Evolutionary conservation across 768 basidiomycete species (phyloP).

Genomic region (Cubamyces lactineus): DNA sequence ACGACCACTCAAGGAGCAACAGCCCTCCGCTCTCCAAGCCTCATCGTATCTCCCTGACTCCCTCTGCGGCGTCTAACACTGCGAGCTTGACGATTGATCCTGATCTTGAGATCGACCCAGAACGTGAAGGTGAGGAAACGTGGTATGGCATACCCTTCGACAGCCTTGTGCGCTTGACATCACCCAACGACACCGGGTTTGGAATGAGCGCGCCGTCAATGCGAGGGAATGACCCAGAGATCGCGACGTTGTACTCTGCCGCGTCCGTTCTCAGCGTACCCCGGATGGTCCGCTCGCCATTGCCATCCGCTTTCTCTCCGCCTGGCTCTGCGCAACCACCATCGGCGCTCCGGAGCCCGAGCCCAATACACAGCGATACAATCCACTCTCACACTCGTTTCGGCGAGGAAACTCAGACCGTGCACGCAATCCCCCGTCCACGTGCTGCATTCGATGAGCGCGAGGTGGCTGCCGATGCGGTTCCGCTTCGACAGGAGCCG

Average conservation of each 20-base stretch:
- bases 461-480: constrained; percentile 82
- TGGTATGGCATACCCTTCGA: constrained; percentile 71
- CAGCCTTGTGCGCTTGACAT: constrained; percentile 68
- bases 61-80: constrained; percentile 27
- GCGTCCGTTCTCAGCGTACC: constrained; percentile 78
- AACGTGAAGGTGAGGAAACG: constrained; percentile 38
- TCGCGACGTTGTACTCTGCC: constrained; percentile 86
- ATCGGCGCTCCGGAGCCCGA: constrained; percentile 34
- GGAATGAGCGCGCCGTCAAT: constrained; percentile 49
- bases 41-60: constrained; percentile 26
- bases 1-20: constrained; percentile 17
- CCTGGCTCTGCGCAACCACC: constrained; percentile 25
- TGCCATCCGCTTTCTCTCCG: constrained; percentile 38
- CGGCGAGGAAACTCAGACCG: constrained; percentile 39
- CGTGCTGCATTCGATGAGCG: constrained; percentile 64
- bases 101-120: constrained; percentile 20
- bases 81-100: constrained; percentile 11
- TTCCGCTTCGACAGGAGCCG: constrained; percentile 53
- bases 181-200: constrained; percentile 54
- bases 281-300: constrained; percentile 41
- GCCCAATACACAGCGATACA: constrained; percentile 34
- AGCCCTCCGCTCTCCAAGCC: constrained; percentile 20
- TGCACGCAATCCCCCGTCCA: constrained; percentile 41
- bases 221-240: constrained; percentile 68
- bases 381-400: constrained; percentile 25